Base-by-base conservation (phyloP, 345 rosid species). In the Melastoma malabathricum region DNA sequence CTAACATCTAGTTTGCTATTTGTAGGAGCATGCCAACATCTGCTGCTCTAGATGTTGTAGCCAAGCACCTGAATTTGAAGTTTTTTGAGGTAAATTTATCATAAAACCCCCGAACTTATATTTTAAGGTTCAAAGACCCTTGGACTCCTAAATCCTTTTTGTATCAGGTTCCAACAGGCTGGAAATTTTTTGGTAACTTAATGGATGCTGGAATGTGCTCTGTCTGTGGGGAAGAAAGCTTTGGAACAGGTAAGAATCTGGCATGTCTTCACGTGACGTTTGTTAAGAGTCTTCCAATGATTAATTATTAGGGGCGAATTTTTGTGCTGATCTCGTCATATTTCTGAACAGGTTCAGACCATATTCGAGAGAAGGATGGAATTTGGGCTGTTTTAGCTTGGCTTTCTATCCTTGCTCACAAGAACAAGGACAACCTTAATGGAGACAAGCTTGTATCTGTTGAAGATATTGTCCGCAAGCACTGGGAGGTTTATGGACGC, bases 11-110 rank as follows among this genome's bases (percentile, higher is more conserved):
- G 6, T 51, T 56, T 72, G 19, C 43, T 57, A 13, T 48, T 61
- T 76, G 55, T 64, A 93, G 97, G 99, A 93, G 97, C 78, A 93
- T 93, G 97, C 99, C 99, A 22, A 93, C 99, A 41, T 89, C 97
- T 49, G 96, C 97, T 64, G 99, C 97, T 47, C 94, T 93, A 56
- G 97, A 93, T 71, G 94, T 93, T 52, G 99, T 93, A 15, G 97
- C 97, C 52, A 75, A 81, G 64, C 63, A 75, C 72, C 71, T 93
- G 59, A 80, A 80, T 55, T 73, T 93, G 72, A 83, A 88, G 58
- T 93, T 93, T 61, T 88, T 93, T 74, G 99, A 93, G 99, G 97
- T 93, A 74, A 34, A 34, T 7, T 34, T 9, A 12, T 34, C 12
- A 34, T 34, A 34, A 34, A 34, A 0, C 41, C 41, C 41, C 41